Evolutionary conservation across 73 alveolate genomes (phyloP).

Genomic region (Stentor coeruleus): DNA sequence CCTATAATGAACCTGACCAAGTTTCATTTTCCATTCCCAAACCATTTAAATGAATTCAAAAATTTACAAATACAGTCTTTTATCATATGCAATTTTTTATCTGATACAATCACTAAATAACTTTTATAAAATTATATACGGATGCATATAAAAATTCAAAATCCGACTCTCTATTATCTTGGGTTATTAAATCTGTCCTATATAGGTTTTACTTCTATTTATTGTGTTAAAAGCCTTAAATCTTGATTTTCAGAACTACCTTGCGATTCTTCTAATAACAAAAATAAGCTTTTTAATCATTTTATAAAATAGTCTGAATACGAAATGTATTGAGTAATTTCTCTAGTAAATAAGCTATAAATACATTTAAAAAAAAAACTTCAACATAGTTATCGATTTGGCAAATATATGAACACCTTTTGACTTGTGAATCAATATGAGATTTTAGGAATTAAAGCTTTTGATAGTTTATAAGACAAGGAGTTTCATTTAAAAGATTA

Average conservation of each 20-base stretch:
- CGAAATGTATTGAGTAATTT: slow-evolving; percentile 11
- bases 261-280: slow-evolving; percentile 44
- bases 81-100: slow-evolving; percentile 33
- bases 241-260: slow-evolving; percentile 47
- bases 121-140: background rate
- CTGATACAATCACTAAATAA: slow-evolving; percentile 24
- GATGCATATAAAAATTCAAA: slow-evolving; percentile 4
- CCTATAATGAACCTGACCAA: slow-evolving; percentile 44
- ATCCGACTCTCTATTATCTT: slow-evolving; percentile 27
- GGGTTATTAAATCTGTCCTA: slow-evolving; percentile 25
- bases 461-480: background rate
- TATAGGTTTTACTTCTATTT: slow-evolving; percentile 11
- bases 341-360: background rate
- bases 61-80: background rate
- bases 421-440: too few species aligned
- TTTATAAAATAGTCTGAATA: background rate
- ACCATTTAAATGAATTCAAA: slow-evolving; percentile 26
- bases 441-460: background rate
- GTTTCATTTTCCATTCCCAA: slow-evolving; percentile 40
- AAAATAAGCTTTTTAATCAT: slow-evolving; percentile 22
- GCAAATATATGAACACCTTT: background rate
- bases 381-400: slow-evolving; percentile 49
- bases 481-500: background rate
- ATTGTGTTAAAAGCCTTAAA: background rate
- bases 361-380: slow-evolving; percentile 33